Evolutionary conservation across 1,284 basidiomycete genomes (phyloP).

Genomic region (Naganishia sp.): DNA sequence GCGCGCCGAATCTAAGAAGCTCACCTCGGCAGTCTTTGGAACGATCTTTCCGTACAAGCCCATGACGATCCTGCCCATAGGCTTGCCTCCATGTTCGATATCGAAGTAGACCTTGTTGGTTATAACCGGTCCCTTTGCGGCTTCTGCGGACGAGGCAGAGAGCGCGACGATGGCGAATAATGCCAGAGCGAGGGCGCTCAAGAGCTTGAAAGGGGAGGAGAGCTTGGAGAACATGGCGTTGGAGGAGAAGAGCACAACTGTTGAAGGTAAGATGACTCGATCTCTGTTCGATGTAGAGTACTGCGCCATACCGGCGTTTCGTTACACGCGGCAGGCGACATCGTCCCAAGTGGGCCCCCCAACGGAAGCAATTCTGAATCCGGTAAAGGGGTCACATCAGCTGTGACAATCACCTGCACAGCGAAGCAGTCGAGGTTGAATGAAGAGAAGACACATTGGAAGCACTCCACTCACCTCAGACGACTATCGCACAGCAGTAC

Average conservation of each 20-base stretch:
- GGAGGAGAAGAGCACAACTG: neutral
- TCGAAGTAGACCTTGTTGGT: slow-evolving; percentile 93
- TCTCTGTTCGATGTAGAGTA: neutral
- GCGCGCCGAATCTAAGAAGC: neutral
- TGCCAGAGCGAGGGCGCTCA: slow-evolving; percentile 51
- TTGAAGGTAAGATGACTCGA: neutral
- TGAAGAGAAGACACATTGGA: no score
- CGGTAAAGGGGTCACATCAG: neutral
- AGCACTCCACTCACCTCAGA: no score
- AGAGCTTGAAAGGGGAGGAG: slow-evolving; percentile 16
- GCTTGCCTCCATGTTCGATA: slow-evolving; percentile 81
- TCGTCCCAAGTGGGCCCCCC: neutral
- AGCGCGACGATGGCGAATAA: slow-evolving; percentile 61
- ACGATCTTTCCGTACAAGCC: slow-evolving; percentile 91
- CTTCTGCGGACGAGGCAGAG: slow-evolving; percentile 43
- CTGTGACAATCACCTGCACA: neutral
- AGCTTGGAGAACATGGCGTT: slow-evolving; percentile 13
- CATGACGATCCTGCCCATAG: slow-evolving; percentile 76
- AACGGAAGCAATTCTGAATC: neutral
- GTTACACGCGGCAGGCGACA: no score
- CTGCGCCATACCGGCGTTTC: no score
- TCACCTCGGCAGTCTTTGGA: slow-evolving; percentile 64
- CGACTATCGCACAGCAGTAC: neutral
- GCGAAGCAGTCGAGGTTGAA: no score
- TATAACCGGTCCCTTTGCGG: slow-evolving; percentile 66